Conservation (phyloP, 2,329 filamentous ascomycete species). For the Pseudopithomyces chartarum region DNA sequence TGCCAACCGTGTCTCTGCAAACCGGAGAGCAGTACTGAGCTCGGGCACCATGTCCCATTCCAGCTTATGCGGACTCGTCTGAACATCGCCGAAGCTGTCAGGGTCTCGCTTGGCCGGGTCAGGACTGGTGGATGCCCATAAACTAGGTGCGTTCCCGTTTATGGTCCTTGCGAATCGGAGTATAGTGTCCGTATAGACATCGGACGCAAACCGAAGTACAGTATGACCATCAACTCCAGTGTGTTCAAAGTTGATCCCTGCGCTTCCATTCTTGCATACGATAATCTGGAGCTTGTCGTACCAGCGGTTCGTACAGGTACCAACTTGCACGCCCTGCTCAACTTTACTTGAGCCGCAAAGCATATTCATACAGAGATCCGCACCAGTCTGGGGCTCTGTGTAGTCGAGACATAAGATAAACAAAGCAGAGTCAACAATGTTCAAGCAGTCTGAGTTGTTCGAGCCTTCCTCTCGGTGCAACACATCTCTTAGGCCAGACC, state of each 20-base stretch:
- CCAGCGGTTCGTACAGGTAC: conserved; percentile 97
- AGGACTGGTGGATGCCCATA: conserved; percentile 90
- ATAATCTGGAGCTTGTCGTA: conserved; percentile 99
- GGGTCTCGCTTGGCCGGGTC: conserved; percentile 93
- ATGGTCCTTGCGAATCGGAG: conserved; percentile 93
- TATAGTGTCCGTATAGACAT: conserved; percentile 97
- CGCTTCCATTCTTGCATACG: conserved; percentile 97
- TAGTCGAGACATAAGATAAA: conserved; percentile 94
- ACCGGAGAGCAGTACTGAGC: conserved; percentile 86
- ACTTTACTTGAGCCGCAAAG: conserved; percentile 93
- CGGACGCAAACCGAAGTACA: conserved; percentile 92
- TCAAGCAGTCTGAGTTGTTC: conserved; percentile 95
- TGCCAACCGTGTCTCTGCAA: conserved; percentile 91
- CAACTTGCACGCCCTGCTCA: conserved; percentile 91
- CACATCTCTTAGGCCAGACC: conserved; percentile 89
- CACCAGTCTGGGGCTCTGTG: conserved; percentile 78
- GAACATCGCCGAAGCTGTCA: conserved; percentile 89
- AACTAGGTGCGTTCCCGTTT: conserved; percentile 86
- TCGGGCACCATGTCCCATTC: conserved; percentile 98
- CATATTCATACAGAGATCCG: conserved; percentile 97
- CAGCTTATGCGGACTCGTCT: conserved; percentile 90
- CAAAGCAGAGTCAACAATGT: conserved; percentile 90
- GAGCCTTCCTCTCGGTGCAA: conserved; percentile 83
- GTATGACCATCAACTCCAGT: conserved; percentile 98
- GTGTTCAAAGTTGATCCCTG: conserved; percentile 99